A percentile compares a stretch with the other conserved stretches of the same genome.
Evolutionary conservation across 1,284 basidiomycete genomes (phyloP).

Genomic region (Heterobasidion parviporum): DNA sequence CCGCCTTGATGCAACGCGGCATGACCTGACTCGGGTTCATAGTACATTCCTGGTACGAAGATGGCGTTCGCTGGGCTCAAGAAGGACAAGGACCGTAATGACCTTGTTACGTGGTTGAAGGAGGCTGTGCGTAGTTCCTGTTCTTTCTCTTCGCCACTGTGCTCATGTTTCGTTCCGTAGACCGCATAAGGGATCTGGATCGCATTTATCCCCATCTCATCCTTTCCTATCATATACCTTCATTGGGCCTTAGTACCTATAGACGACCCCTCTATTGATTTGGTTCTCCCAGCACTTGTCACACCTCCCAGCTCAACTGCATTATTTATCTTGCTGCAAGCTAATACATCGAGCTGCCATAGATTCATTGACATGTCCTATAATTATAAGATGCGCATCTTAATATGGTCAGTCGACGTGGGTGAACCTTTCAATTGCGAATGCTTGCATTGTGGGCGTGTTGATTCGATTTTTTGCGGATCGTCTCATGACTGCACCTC

Average conservation of each 20-base stretch:
- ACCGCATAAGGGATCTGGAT: conserved; percentile 5
- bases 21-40: conserved; percentile 7
- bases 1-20: neutral
- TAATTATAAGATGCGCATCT: no score
- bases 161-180: neutral
- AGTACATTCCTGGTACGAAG: conserved; percentile 95
- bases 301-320: neutral
- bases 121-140: conserved; percentile 39
- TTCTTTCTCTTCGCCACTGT: neutral
- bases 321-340: neutral
- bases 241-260: conserved; percentile 9
- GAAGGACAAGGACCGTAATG: conserved; percentile 94
- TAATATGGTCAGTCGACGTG: no score
- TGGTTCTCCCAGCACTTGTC: neutral
- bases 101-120: conserved; percentile 78
- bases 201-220: neutral
- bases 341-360: neutral
- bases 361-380: neutral
- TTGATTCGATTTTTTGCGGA: neutral
- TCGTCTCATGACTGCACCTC: neutral
- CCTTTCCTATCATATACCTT: neutral
- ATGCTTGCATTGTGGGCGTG: neutral
- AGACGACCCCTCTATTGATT: conserved; percentile 4
- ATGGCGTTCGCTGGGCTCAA: conserved; percentile 98
- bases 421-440: neutral